Conservation (phyloP, 257 asterid genomes). For the Gentiana dahurica region DNA sequence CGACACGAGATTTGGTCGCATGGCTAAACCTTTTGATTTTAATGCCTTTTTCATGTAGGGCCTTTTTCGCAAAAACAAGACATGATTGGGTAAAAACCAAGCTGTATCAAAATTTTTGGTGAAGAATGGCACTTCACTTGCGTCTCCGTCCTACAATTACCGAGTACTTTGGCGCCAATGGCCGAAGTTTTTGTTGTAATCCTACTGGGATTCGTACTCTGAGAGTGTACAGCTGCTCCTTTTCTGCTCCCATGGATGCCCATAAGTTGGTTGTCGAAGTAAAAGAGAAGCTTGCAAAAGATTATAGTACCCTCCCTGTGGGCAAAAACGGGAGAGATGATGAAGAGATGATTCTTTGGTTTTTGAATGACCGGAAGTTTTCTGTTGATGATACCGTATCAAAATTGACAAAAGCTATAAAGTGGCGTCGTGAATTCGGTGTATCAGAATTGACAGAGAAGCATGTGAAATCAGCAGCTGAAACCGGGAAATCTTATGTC, state of each 20-base stretch:
- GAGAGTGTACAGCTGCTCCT: slow-evolving; percentile 1
- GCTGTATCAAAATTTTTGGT: not conserved
- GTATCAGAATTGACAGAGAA: slow-evolving; percentile 70
- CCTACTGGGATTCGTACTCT: slow-evolving; percentile 7
- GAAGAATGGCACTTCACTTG: slow-evolving; percentile 15
- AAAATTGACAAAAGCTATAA: slow-evolving; percentile 77
- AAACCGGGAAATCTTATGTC: slow-evolving; percentile 70
- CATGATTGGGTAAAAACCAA: too few relatives aligned
- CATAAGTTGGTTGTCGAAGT: slow-evolving; percentile 60
- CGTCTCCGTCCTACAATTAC: slow-evolving; percentile 8
- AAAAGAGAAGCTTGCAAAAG: slow-evolving; percentile 67
- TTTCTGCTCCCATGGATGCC: slow-evolving; percentile 9
- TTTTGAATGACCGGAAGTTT: slow-evolving; percentile 72
- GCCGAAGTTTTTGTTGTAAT: not conserved
- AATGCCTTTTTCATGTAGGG: too few relatives aligned
- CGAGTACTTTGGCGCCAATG: slow-evolving; percentile 1
- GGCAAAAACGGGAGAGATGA: slow-evolving; percentile 93
- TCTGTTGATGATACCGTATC: slow-evolving; percentile 59
- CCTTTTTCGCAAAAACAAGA: too few relatives aligned
- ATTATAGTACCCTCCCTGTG: slow-evolving; percentile 52
- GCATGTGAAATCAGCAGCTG: slow-evolving; percentile 38
- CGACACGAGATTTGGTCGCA: too few relatives aligned
- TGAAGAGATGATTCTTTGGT: slow-evolving; percentile 91
- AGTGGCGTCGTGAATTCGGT: slow-evolving; percentile 67
- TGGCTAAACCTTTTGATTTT: too few relatives aligned